These are phyloP conservation scores for Lolium rigidum DNA, from an alignment of 176 grass and related monocot genomes.

Conservation along the genomic window DNA sequence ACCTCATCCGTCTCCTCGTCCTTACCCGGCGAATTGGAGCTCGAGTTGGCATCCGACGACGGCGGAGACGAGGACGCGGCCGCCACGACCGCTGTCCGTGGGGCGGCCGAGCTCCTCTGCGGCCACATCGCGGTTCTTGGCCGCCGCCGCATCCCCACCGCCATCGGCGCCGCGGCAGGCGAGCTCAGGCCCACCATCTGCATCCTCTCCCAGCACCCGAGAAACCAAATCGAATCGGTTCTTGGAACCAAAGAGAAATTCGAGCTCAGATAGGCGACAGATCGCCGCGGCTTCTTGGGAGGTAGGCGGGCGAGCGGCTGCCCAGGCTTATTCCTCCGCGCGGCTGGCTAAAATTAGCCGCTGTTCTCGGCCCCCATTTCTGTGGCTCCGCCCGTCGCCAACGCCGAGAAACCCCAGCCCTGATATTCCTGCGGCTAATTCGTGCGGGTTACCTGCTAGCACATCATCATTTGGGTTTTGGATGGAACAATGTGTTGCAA, in stretches of 20 bases:
- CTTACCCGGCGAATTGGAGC: conserved; percentile 39
- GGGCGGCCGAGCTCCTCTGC: not conserved
- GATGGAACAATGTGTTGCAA: conserved; percentile 29
- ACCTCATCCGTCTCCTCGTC: conserved; percentile 45
- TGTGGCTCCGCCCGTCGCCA: conserved; percentile 50
- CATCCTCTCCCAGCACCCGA: conserved; percentile 31
- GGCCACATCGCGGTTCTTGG: conserved; percentile 47
- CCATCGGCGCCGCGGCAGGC: conserved; percentile 8
- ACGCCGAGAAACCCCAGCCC: conserved; percentile 29
- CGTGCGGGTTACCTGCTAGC: conserved; percentile 29
- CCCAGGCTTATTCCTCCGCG: conserved; percentile 30
- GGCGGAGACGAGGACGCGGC: conserved; percentile 40
- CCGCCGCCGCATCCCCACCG: conserved; percentile 25
- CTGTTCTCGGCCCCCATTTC: conserved; percentile 40
- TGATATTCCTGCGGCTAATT: conserved; percentile 37
- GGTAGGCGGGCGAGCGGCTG: conserved; percentile 39
- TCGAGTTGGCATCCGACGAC: conserved; percentile 52
- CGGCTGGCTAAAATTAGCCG: conserved; percentile 52
- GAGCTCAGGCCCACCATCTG: conserved; percentile 48
- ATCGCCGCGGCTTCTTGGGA: conserved; percentile 30
- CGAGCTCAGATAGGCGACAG: conserved; percentile 14
- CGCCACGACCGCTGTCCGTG: conserved; percentile 33
- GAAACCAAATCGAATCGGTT: conserved; percentile 29
- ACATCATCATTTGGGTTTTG: conserved; percentile 28
- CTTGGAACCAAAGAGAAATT: conserved; percentile 4